Base-by-base conservation (phyloP, 345 rosid genomes). In the Syzygium aqueum region DNA sequence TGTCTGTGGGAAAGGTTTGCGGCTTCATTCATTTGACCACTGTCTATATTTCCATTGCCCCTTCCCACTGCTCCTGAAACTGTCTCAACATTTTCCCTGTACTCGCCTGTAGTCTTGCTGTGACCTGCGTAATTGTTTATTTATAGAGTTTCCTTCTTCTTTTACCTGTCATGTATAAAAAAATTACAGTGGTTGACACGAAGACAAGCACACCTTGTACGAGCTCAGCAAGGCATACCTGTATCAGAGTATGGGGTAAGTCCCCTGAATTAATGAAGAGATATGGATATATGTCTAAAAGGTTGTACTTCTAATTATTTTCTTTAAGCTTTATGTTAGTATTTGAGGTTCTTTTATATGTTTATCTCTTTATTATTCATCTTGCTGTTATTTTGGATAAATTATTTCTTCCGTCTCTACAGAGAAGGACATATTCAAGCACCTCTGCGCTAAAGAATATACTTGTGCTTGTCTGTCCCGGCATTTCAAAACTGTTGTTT, bases 141-240 rank as follows among this genome's bases (percentile, higher is more conserved):
- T 84, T 56, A 37, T 30, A 53, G 50, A 51, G 67, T 21, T 59
- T 17, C 5, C 25, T 27, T 4, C 30, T 84, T 50, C 51, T 49
- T 59, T 56, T 11, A 28, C 27, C 21, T 83, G 27, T 56, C 50
- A 65, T 21, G 19, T 30, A 19, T 6, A 54, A 30, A 85, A 85
- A 46, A 52, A 22, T 63, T 53, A 50, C 87, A 97, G 99, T 97
- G 99, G 99, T 77, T 93, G 90, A 92, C 94, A 84, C 92, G 99
- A 90, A 96, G 99, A 91, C 93, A 96, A 73, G 99, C 98, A 21
- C 99, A 94, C 46, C 56, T 92, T 30, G 56, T 96, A 65, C 98
- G 98, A 85, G 98, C 98, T 83, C 99, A 96, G 89, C 98, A 98
- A 92, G 99, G 99, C 61, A 96, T 96, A 91, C 98, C 98, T 37